Conservation (phyloP, 257 asterid genomes). For the Anisodus acutangulus region DNA sequence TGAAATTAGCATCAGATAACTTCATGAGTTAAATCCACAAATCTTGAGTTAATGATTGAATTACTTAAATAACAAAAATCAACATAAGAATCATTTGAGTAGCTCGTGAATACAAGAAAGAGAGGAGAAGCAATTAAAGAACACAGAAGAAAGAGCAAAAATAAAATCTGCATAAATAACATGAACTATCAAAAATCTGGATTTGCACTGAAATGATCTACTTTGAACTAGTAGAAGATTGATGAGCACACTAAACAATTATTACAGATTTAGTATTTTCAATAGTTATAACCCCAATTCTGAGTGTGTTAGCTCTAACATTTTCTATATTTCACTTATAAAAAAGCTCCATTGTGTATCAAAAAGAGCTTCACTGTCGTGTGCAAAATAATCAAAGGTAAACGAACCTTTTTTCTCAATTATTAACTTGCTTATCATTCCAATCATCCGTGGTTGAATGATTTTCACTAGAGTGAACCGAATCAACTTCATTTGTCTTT, state of each 20-base stretch:
- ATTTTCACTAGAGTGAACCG: not conserved
- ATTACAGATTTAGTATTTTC: too few relatives aligned
- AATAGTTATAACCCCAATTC: not conserved
- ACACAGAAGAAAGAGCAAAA: too few relatives aligned
- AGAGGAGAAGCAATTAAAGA: too few relatives aligned
- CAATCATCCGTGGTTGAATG: slow-evolving; percentile 23
- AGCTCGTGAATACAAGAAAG: too few relatives aligned
- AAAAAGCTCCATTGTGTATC: not conserved
- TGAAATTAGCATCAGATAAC: too few relatives aligned
- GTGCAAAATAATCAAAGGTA: not conserved
- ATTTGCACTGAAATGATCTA: not conserved
- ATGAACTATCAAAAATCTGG: not conserved
- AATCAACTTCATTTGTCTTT: slow-evolving; percentile 26
- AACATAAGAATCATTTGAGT: too few relatives aligned
- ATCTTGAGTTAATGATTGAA: too few relatives aligned
- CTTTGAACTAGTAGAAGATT: not conserved
- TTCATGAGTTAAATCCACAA: too few relatives aligned
- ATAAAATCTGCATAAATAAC: not conserved
- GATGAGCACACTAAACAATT: not conserved
- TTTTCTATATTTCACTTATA: not conserved
- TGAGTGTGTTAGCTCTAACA: not conserved
- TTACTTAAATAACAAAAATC: too few relatives aligned
- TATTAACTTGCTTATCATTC: slow-evolving; percentile 38
- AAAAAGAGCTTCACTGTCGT: not conserved
- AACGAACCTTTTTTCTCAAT: not conserved